Percentiles rank a stretch among this genome's conserved stretches.
Conservation (phyloP, 2,329 filamentous ascomycete genomes). For the Dothistroma septosporum region DNA sequence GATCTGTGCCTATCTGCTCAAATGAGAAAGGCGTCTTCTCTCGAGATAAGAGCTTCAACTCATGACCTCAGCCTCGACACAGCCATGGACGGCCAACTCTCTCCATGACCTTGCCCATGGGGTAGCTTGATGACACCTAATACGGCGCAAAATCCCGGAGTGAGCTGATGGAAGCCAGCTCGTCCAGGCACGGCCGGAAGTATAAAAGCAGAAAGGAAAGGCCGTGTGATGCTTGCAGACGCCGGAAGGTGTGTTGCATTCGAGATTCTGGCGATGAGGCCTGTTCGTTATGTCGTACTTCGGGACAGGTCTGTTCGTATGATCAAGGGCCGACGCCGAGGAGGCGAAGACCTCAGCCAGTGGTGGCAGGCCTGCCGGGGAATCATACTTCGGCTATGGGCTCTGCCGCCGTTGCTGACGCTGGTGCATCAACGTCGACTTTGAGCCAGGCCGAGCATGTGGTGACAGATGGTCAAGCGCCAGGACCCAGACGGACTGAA, state of each 20-base stretch:
- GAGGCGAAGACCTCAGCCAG: constrained; percentile 12
- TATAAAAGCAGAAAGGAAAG: constrained; percentile 26
- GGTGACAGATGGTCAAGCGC: neutral
- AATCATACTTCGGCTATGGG: neutral
- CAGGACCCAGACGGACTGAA: constrained; percentile 1
- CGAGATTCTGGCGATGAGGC: constrained; percentile 23
- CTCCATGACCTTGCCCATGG: constrained; percentile 1
- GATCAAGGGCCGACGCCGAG: constrained; percentile 23
- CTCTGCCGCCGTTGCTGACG: neutral
- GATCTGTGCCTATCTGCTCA: neutral
- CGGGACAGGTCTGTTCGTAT: constrained; percentile 15
- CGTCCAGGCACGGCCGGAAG: constrained; percentile 17
- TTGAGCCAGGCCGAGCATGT: neutral
- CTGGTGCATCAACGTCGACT: constrained; percentile 1
- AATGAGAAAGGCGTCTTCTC: neutral
- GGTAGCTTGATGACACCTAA: neutral
- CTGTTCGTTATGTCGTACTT: constrained; percentile 10
- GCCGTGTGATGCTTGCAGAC: constrained; percentile 23
- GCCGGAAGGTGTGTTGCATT: constrained; percentile 25
- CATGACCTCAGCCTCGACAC: neutral
- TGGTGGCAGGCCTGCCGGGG: neutral
- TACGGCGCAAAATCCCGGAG: neutral
- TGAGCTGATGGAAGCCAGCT: neutral
- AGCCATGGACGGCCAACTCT: constrained; percentile 1
- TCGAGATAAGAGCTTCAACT: neutral